Evolutionary conservation across 805 yeast genomes (phyloP), one percentile per base, ranked within the genome.

Genomic region (Hemisphaericaspora nanyangensis): DNA sequence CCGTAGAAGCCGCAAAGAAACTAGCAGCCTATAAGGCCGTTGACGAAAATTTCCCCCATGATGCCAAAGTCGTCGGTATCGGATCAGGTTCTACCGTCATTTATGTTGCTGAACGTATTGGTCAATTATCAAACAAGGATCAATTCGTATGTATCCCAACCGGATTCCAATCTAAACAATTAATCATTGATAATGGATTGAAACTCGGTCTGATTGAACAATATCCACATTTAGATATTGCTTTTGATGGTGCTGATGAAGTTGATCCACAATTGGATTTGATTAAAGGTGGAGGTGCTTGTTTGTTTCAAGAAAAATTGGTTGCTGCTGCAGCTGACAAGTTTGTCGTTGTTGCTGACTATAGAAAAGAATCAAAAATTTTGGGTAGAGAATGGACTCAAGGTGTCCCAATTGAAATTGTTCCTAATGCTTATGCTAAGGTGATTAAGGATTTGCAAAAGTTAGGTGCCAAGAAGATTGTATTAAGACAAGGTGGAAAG

Each of bases 201-300:
- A 72, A 62, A 29, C 70, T 90, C 47, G 95, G 95, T 2, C 72
- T 85, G 7, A 77, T 91, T 44, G 97, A 91, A 54, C 90, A 88
- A 67, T 81, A 68, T 46, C 86, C 95, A 2, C 73, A 74, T 18
- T 68, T 93, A 32, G 99, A 93, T 58, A 79, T 93, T 51, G 96
- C 96, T 1, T 93, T 93, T 59, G 99, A 93, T 61, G 99, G 99
- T 32, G 98, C 99, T 2, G 99, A 93, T 63, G 99, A 93, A 63
- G 90, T 90, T 42, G 99, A 91, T 61, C 57, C 77, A 4, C 57
- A 72, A 16, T 72, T 93, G 51, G 86, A 89, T 57, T 80, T 90
- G 53, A 93, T 93, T 60, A 93, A 93, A 65, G 99, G 99, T 49
- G 99, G 99, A 35, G 99, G 99, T 30, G 99, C 97, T 2, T 93